Percentiles rank a stretch among this genome's conserved stretches.
Conservation (phyloP, 148 eudicot genomes). For the Dysphania ambrosioides region DNA sequence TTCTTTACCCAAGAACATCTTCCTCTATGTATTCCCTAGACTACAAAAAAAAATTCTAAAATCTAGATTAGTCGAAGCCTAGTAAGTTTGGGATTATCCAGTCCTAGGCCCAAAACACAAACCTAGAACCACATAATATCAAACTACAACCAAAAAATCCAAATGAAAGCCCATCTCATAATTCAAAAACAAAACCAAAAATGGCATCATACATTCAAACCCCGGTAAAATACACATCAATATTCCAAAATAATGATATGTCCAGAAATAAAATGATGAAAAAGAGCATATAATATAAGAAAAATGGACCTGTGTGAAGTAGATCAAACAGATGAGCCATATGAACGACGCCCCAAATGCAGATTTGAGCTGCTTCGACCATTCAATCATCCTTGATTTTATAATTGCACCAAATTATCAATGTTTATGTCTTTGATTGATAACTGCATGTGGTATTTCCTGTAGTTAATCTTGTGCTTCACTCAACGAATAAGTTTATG, state of each 20-base stretch:
- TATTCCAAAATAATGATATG: neutral
- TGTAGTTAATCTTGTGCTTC: too few relatives aligned
- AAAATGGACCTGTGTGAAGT: constrained; percentile 76
- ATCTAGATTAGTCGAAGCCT: too few relatives aligned
- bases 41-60: too few relatives aligned
- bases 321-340: constrained; percentile 91
- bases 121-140: neutral
- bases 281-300: neutral
- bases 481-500: too few relatives aligned
- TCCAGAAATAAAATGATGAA: neutral
- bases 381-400: too few relatives aligned
- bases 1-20: too few relatives aligned
- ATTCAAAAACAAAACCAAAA: neutral
- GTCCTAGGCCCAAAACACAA: neutral
- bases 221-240: neutral
- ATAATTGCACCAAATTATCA: too few relatives aligned
- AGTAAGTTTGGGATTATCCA: too few relatives aligned
- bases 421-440: too few relatives aligned
- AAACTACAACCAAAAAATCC: neutral
- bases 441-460: too few relatives aligned
- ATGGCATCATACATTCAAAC: neutral
- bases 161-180: constrained; percentile 3
- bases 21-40: too few relatives aligned
- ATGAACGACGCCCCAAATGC: constrained; percentile 84
- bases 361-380: constrained; percentile 53